A percentile compares a stretch with the other conserved stretches of the same genome.
Conservation (phyloP, 2,329 filamentous ascomycete species). For the Microsporum audouinii region DNA sequence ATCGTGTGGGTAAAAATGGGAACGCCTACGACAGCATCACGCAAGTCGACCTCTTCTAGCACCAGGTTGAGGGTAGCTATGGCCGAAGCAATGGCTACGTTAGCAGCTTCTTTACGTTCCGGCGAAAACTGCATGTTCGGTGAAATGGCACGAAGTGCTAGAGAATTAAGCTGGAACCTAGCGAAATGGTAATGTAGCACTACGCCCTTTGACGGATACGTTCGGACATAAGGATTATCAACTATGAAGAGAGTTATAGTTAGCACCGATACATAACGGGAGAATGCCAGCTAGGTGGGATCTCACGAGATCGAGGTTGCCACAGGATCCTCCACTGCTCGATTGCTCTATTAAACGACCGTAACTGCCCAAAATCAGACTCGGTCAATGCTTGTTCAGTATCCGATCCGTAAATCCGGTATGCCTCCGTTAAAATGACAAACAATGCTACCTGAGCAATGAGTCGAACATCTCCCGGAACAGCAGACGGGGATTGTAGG, state of each 20-base stretch:
- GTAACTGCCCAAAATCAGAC: conserved; percentile 41
- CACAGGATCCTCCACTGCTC: conserved; percentile 44
- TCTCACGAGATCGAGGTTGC: conserved; percentile 36
- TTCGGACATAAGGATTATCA: conserved; percentile 37
- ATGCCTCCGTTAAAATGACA: conserved; percentile 47
- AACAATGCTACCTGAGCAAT: conserved; percentile 49
- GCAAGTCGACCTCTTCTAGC: conserved; percentile 39
- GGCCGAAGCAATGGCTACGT: conserved; percentile 38
- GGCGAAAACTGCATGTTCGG: conserved; percentile 35
- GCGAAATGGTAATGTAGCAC: conserved; percentile 44
- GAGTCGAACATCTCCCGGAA: conserved; percentile 45
- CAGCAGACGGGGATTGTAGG: conserved; percentile 41
- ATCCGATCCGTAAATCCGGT: conserved; percentile 47
- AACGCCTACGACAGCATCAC: conserved; percentile 39
- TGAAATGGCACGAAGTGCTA: conserved; percentile 32
- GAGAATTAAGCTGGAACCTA: conserved; percentile 42
- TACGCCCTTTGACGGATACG: conserved; percentile 41
- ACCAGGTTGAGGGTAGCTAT: conserved; percentile 39
- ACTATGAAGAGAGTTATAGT: conserved; percentile 15
- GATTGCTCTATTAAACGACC: conserved; percentile 38
- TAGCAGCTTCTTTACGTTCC: conserved; percentile 35
- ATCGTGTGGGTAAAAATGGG: conserved; percentile 37
- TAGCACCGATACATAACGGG: neutral
- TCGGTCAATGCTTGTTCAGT: conserved; percentile 41
- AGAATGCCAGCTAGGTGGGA: neutral